Evolutionary conservation across 345 rosid species (phyloP).

Genomic region (Murraya paniculata): DNA sequence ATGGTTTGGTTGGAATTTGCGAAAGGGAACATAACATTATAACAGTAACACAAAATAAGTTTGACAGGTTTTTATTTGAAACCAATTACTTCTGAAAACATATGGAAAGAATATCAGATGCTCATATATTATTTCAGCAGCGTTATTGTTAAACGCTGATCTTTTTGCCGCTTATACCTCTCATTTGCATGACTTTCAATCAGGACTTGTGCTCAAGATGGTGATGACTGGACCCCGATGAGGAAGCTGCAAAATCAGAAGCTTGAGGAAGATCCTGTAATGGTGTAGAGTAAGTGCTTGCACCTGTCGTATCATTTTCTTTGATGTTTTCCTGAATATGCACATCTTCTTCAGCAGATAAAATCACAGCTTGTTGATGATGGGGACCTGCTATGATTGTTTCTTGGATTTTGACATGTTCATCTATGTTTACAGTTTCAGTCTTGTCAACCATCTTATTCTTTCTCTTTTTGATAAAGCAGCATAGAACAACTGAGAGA

Average conservation of each 20-base stretch:
- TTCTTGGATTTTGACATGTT: slow-evolving; percentile 54
- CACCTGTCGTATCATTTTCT: slow-evolving; percentile 26
- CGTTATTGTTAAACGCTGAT: neutral
- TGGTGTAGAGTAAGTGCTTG: slow-evolving; percentile 23
- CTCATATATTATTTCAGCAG: neutral
- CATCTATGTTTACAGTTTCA: slow-evolving; percentile 40
- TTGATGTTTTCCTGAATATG: slow-evolving; percentile 39
- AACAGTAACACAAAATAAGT: neutral
- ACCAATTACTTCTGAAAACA: neutral
- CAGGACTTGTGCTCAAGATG: slow-evolving; percentile 33
- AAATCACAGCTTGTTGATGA: slow-evolving; percentile 36
- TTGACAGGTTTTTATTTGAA: neutral
- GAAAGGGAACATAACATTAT: neutral
- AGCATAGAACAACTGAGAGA: slow-evolving; percentile 57
- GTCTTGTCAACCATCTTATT: slow-evolving; percentile 34
- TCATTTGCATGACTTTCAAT: slow-evolving; percentile 7
- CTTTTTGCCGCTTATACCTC: neutral
- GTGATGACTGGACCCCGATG: slow-evolving; percentile 28
- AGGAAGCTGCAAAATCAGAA: slow-evolving; percentile 19
- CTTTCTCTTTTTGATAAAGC: slow-evolving; percentile 50
- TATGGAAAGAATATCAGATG: neutral
- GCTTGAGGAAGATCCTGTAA: slow-evolving; percentile 21
- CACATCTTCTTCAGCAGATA: slow-evolving; percentile 52
- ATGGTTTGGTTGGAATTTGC: neutral
- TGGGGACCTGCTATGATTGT: slow-evolving; percentile 46